Evolutionary conservation across 208 protist species (phyloP).

Genomic region (Wallacemonas sp.): DNA sequence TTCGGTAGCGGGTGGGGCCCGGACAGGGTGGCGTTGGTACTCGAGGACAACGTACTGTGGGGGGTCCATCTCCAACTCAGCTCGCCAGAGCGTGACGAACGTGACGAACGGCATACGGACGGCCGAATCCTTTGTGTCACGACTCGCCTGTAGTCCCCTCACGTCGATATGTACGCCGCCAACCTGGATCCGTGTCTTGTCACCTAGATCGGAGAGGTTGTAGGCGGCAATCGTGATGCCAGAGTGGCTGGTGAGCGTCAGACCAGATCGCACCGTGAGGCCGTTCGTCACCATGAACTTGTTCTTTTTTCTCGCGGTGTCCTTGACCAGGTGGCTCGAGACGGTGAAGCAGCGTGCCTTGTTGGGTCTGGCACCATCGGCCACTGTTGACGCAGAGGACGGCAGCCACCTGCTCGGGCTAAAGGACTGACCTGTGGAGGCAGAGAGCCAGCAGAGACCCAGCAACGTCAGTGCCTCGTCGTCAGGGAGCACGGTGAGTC

Average conservation of each 20-base stretch:
- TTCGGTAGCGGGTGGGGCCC: constrained; percentile 15
- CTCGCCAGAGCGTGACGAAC: constrained; percentile 19
- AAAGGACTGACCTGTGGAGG: constrained; percentile 14
- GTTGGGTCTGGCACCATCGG: neutral
- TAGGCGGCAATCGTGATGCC: constrained; percentile 7
- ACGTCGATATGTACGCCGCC: constrained; percentile 21
- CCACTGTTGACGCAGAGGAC: neutral
- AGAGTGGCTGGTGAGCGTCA: constrained; percentile 6
- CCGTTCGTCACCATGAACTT: constrained; percentile 14
- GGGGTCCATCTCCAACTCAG: constrained; percentile 35
- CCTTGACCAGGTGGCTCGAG: neutral
- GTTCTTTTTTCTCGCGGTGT: constrained; percentile 9
- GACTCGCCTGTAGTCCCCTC: neutral
- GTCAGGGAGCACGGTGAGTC: constrained; percentile 1
- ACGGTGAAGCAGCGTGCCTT: constrained; percentile 22
- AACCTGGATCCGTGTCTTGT: neutral
- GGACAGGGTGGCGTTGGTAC: constrained; percentile 20
- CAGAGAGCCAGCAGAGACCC: constrained; percentile 35
- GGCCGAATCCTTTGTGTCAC: neutral
- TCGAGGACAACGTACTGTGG: constrained; percentile 21
- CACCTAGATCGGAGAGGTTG: neutral
- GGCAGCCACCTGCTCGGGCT: constrained; percentile 39
- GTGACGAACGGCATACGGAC: neutral
- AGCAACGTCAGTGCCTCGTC: constrained; percentile 15
- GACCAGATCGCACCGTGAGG: constrained; percentile 10